Evolutionary conservation across 352 stramenopile species (phyloP), one percentile per base, ranked within the genome.

Genomic region (Globisporangium heterothallicum): DNA sequence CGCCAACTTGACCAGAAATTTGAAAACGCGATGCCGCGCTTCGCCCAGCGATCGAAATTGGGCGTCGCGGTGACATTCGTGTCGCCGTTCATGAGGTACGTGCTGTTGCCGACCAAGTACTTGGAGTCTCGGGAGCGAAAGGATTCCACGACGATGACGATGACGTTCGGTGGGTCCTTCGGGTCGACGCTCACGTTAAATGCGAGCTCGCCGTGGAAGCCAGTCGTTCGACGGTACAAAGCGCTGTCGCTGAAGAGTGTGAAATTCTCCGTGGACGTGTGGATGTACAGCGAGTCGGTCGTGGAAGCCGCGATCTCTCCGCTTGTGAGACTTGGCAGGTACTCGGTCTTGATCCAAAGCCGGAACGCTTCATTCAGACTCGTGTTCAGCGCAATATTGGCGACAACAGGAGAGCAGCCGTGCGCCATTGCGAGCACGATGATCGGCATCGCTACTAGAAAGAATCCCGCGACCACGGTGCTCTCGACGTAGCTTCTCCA

Each of bases 1-100:
- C 62, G 49, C 59, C 63, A 84, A 38, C 70, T 84, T 9, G 75
- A 86, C 72, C 75, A 86, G 42, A 84, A 60, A 35, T 84, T 86
- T 7, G 42, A 59, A 40, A 86, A 73, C 1, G 70, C 68, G 8
- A 86, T 48, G 24, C 70, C 70, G 6, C 68, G 64, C 18, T 66
- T 67, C 1, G 74, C 70, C 68, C 70, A 86, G 25, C 47, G 50
- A 27, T 86, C 70, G 14, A 84, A 84, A 9, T 74, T 60, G 0
- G 70, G 72, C 8, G 72, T 82, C 1, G 82, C 46, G 0, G 68
- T 72, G 51, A 86, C 12, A 47, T 84, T 76, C 7, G 63, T 45
- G 34, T 62, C 32, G 1, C 32, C 32, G 34, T 62, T 55, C 16
- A 44, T 24, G 19, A 50, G 22, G 29, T 55, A 49, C 9, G 50